Evolutionary conservation across 306 rosid species (phyloP).

Genomic region (Albizia julibrissin): DNA sequence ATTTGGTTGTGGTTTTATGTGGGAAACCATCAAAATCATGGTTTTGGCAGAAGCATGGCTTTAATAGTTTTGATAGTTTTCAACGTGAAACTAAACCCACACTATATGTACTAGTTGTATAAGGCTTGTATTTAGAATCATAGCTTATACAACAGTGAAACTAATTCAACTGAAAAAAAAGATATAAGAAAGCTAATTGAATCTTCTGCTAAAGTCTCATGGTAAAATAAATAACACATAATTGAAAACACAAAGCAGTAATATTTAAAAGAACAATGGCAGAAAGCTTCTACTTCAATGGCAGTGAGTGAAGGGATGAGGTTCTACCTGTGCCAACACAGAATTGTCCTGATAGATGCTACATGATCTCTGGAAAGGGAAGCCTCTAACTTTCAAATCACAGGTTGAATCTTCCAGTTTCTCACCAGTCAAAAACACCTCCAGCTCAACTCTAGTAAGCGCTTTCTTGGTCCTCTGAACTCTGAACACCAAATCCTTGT

Average conservation of each 20-base stretch:
- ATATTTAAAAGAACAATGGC: not conserved
- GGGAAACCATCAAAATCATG: not conserved
- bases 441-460: slow-evolving; percentile 58
- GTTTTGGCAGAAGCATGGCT: not conserved
- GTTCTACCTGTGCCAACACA: slow-evolving; percentile 80
- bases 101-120: not conserved
- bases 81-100: not conserved
- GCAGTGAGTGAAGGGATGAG: not conserved
- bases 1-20: not conserved
- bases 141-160: not conserved
- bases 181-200: not conserved
- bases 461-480: slow-evolving; percentile 58
- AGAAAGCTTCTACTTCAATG: not conserved
- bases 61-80: not conserved
- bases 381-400: slow-evolving; percentile 65
- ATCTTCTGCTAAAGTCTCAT: not conserved
- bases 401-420: slow-evolving; percentile 35
- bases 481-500: slow-evolving; percentile 48
- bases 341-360: slow-evolving; percentile 52
- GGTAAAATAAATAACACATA: not conserved
- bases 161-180: not conserved
- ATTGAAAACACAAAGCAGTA: not conserved
- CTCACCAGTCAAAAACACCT: slow-evolving; percentile 51
- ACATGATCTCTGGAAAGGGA: slow-evolving; percentile 71
- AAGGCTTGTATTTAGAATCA: not conserved